These are phyloP conservation scores for Parachaetomium inaequale DNA, from an alignment of 495 filamentous ascomycete genomes.

Conservation along the genomic window DNA sequence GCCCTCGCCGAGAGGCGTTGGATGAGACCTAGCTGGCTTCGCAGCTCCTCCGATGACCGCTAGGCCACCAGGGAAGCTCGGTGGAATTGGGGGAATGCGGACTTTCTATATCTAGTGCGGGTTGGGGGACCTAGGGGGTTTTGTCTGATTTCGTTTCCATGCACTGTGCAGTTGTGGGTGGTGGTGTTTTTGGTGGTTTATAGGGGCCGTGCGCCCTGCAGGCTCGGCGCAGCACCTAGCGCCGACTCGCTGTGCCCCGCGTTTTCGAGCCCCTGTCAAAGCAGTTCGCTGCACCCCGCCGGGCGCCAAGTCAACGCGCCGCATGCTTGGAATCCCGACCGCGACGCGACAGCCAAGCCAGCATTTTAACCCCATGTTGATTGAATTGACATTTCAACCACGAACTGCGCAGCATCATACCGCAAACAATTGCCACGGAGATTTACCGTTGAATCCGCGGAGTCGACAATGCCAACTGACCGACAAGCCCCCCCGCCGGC, in stretches of 20 bases:
- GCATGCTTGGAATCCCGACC: not conserved
- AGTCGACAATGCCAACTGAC: constrained; percentile 10
- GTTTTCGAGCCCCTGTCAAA: not conserved
- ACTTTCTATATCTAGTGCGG: too few species aligned
- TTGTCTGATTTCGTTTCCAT: too few species aligned
- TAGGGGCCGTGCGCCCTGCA: constrained; percentile 2
- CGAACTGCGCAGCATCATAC: not conserved
- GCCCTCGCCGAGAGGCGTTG: not conserved
- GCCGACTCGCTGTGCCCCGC: not conserved
- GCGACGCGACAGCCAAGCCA: not conserved
- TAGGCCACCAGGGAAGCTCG: not conserved
- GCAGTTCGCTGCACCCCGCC: constrained; percentile 9
- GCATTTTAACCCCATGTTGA: not conserved
- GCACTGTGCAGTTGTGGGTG: not conserved
- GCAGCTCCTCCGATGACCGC: not conserved
- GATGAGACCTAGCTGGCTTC: not conserved
- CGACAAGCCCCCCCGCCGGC: not conserved
- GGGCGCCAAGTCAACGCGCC: not conserved
- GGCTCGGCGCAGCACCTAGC: not conserved
- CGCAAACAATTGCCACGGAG: not conserved
- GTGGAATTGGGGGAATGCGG: not conserved
- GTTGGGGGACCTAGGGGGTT: too few species aligned
- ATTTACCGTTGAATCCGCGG: not conserved
- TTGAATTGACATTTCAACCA: not conserved
- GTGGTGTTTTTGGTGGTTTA: not conserved